Evolutionary conservation across 1,139 yeast species (phyloP).

Genomic region (Trichomonascaceae sp.): DNA sequence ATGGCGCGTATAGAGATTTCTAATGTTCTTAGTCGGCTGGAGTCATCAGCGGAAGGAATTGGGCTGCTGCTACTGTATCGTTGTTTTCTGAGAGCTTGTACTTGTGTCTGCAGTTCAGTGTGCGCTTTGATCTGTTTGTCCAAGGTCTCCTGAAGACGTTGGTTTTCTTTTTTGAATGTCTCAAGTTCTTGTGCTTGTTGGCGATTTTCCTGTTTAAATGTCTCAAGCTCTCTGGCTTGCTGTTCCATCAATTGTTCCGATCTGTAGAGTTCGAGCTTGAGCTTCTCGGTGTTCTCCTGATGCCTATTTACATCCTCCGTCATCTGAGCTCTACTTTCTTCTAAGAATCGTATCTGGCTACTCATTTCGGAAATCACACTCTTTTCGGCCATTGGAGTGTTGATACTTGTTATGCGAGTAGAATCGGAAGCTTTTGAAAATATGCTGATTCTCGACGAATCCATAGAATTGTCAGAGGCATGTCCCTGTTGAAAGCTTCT

Average conservation of each 20-base stretch:
- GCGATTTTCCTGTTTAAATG: background rate
- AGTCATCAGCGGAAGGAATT: slow-evolving; percentile 44
- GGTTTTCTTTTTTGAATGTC: slow-evolving; percentile 34
- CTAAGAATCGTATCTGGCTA: background rate
- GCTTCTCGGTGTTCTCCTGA: background rate
- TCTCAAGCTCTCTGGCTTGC: background rate
- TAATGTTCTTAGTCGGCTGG: slow-evolving; percentile 31
- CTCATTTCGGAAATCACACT: background rate
- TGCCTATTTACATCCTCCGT: background rate
- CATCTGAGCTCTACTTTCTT: background rate
- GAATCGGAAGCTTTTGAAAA: background rate
- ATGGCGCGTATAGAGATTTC: slow-evolving; percentile 30
- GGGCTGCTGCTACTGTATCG: background rate
- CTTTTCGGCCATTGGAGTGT: background rate
- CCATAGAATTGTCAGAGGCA: background rate
- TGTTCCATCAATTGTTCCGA: background rate
- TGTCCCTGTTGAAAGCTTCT: background rate
- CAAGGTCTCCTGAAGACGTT: slow-evolving; percentile 51
- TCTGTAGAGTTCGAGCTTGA: background rate
- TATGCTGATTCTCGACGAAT: background rate
- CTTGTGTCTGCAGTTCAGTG: slow-evolving; percentile 40
- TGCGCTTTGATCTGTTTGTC: slow-evolving; percentile 24
- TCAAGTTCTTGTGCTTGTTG: slow-evolving; percentile 4
- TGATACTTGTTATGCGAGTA: background rate
- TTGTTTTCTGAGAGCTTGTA: slow-evolving; percentile 56